Base-by-base conservation (phyloP, 164 flowering plant species). In the Magnolia officinalis region DNA sequence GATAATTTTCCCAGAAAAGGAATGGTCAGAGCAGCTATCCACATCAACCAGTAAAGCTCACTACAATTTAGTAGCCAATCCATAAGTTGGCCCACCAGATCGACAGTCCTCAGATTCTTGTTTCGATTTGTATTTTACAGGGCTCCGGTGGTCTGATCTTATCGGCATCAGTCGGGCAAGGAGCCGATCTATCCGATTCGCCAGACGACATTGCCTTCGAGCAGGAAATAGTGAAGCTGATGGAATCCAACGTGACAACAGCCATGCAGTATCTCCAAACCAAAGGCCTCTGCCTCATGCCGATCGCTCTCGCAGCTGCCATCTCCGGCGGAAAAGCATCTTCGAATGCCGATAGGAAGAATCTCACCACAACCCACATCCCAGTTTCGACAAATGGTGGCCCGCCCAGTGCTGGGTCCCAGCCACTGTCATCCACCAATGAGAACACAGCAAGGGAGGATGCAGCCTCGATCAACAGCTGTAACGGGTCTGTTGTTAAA, bases 261-360 rank as follows among this genome's bases (percentile, higher is more conserved):
- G 86, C 84, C 50, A 84, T 84, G 86, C 84, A 84, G 50, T 84
- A 73, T 84, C 82, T 84, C 76, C 86, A 80, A 50, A 80, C 74
- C 69, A 84, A 84, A 76, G 82, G 86, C 50, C 80, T 84, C 45
- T 84, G 86, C 59, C 82, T 84, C 75, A 81, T 84, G 86, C 86
- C 86, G n/a, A 84, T 80, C 71, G 86, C 86, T 21, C 81, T 84
- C 19, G 86, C 84, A 20, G 37, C 84, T 37, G 86, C 86, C 64
- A 76, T 84, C 3, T 84, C 86, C 2, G 61, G 72, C 50, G 71
- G 63, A 11, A 80, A 78, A 24, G 24, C 78, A 6, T 70, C 77
- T 31, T 26, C 78, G 1, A 37, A 63, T n/a, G 19, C 78, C 10
- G 80, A 76, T 13, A 52, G 67, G 65, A 83, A 78, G 66, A 78